Percentiles rank a stretch among this genome's conserved stretches.
These are phyloP conservation scores for Hypoxylon sp. DNA, from an alignment of 2,329 filamentous ascomycete species.

Conservation along the genomic window DNA sequence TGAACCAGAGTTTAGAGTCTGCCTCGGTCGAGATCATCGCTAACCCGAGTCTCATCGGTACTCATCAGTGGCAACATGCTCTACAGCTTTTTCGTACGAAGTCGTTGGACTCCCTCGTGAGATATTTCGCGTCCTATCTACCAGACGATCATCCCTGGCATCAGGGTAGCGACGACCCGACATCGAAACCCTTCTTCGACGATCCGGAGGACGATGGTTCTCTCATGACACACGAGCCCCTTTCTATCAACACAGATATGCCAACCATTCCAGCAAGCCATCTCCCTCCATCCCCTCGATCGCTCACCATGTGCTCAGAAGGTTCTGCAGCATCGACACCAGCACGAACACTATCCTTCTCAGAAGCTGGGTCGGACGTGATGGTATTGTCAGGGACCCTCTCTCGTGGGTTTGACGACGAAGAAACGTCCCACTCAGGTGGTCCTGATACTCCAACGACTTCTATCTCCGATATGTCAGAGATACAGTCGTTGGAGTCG, in stretches of 20 bases:
- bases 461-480: slow-evolving; percentile 63
- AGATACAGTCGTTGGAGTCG: slow-evolving; percentile 57
- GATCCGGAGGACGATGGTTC: slow-evolving; percentile 57
- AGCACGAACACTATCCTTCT: slow-evolving; percentile 67
- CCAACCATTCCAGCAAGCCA: slow-evolving; percentile 51
- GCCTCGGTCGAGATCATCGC: slow-evolving; percentile 73
- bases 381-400: slow-evolving; percentile 55
- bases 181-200: slow-evolving; percentile 59
- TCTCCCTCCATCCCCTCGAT: slow-evolving; percentile 64
- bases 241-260: slow-evolving; percentile 50
- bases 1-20: slow-evolving; percentile 69
- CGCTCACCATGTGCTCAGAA: slow-evolving; percentile 63
- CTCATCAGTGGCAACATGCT: slow-evolving; percentile 71
- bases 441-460: slow-evolving; percentile 61
- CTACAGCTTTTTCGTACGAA: slow-evolving; percentile 72
- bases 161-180: slow-evolving; percentile 49
- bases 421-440: slow-evolving; percentile 61
- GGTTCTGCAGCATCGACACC: slow-evolving; percentile 62
- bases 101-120: slow-evolving; percentile 72
- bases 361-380: slow-evolving; percentile 63
- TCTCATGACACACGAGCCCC: slow-evolving; percentile 64
- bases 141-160: slow-evolving; percentile 65
- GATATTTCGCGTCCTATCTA: slow-evolving; percentile 72
- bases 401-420: slow-evolving; percentile 60
- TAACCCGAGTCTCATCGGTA: slow-evolving; percentile 71